These are phyloP conservation scores for Penicillium coprophilum DNA, from an alignment of 495 filamentous ascomycete species.

Conservation along the genomic window DNA sequence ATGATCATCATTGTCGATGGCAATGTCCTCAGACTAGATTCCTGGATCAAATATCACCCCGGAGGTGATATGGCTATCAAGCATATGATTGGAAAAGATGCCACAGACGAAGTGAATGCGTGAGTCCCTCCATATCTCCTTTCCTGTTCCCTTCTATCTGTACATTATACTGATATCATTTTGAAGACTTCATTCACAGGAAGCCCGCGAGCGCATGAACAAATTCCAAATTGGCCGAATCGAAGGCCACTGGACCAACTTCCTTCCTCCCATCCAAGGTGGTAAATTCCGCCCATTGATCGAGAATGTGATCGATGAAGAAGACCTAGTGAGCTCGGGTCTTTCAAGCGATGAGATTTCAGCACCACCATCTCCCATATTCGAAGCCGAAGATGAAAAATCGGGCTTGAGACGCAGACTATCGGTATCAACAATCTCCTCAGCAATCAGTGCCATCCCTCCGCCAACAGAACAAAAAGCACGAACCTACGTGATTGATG, in stretches of 20 bases:
- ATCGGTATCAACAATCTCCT: slow-evolving; percentile 56
- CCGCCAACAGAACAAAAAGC: background rate
- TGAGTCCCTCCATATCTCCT: slow-evolving; percentile 4
- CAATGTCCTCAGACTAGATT: slow-evolving; percentile 73
- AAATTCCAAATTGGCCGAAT: slow-evolving; percentile 74
- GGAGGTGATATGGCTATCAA: slow-evolving; percentile 80
- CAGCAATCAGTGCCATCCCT: slow-evolving; percentile 7
- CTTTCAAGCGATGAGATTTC: slow-evolving; percentile 16
- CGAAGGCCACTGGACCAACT: slow-evolving; percentile 75
- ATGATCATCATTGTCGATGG: slow-evolving; percentile 72
- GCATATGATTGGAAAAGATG: slow-evolving; percentile 86
- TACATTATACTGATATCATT: slow-evolving; percentile 1
- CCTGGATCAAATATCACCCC: slow-evolving; percentile 80
- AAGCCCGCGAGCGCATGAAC: slow-evolving; percentile 66
- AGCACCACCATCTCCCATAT: slow-evolving; percentile 18
- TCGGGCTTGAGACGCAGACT: slow-evolving; percentile 12
- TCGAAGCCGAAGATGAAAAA: slow-evolving; percentile 12
- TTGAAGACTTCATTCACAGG: slow-evolving; percentile 64
- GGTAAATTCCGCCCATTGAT: slow-evolving; percentile 54
- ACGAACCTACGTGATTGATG: slow-evolving; percentile 52
- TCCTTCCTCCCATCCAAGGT: slow-evolving; percentile 80
- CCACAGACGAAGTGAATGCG: slow-evolving; percentile 80
- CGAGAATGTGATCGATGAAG: slow-evolving; percentile 1
- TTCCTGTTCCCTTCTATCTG: background rate
- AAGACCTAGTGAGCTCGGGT: background rate